phyloP scores from a whole-genome alignment of 2,329 filamentous ascomycete species.

The Scedosporium apiospermum region DNA sequence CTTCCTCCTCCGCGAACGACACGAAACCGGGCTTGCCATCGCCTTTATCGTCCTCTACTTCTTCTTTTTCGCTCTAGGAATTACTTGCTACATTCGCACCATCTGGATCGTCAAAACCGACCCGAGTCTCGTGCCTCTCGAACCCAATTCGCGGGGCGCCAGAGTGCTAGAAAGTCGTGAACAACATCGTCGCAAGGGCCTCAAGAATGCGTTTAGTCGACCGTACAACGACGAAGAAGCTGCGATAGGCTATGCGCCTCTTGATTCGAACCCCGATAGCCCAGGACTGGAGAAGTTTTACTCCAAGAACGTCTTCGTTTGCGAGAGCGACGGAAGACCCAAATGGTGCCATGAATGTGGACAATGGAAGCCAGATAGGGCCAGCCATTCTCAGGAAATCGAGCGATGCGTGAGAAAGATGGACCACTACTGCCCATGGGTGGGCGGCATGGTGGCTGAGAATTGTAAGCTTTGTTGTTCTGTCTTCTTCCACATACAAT shows the following conservation, averaged over 20 bases:
- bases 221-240: constrained; percentile 14
- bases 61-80: constrained; percentile 57
- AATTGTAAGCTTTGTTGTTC: constrained; percentile 40
- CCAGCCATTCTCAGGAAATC: constrained; percentile 78
- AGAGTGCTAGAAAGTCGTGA: neutral
- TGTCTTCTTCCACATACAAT: neutral
- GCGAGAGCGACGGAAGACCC: constrained; percentile 73
- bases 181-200: constrained; percentile 15
- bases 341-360: constrained; percentile 77
- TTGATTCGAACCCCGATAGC: constrained; percentile 46
- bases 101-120: constrained; percentile 57
- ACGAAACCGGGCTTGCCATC: constrained; percentile 48
- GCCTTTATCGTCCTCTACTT: constrained; percentile 66
- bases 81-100: constrained; percentile 61
- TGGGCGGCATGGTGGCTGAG: constrained; percentile 86
- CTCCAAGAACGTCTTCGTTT: constrained; percentile 73
- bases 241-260: constrained; percentile 12
- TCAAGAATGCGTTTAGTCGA: constrained; percentile 10
- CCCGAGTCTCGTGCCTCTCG: constrained; percentile 65
- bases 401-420: constrained; percentile 77
- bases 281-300: constrained; percentile 70
- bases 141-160: constrained; percentile 15
- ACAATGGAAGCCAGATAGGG: constrained; percentile 80
- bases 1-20: constrained; percentile 50
- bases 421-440: constrained; percentile 96